A percentile compares a stretch with the other conserved stretches of the same genome.
Conservation (phyloP, 305 asterid species). For the Withania somnifera region DNA sequence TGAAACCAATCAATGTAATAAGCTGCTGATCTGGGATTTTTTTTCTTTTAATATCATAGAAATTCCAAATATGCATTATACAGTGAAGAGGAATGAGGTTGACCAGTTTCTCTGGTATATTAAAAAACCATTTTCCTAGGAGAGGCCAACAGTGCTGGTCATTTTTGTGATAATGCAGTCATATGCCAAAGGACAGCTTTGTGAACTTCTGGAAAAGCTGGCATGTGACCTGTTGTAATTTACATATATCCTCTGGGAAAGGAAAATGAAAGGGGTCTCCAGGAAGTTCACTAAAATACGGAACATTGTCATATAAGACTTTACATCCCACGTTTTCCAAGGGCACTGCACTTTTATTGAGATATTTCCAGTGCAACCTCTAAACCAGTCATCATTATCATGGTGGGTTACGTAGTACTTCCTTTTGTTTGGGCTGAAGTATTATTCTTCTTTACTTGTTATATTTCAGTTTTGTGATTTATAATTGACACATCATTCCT, state of each 20-base stretch:
- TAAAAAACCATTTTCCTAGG: not conserved
- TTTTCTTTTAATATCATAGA: not conserved
- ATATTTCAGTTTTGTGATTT: not conserved
- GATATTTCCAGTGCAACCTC: not conserved
- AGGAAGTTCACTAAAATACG: not conserved
- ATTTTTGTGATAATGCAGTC: not conserved
- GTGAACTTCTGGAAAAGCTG: not conserved
- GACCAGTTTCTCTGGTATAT: not conserved
- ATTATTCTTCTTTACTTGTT: not conserved
- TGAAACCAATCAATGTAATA: not conserved
- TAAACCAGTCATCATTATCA: not conserved
- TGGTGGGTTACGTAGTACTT: not conserved
- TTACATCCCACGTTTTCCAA: too few species aligned
- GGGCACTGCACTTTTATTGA: not conserved
- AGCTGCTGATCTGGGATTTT: not conserved
- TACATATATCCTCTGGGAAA: not conserved
- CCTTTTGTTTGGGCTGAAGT: not conserved
- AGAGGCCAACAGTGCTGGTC: not conserved
- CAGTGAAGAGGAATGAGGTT: not conserved
- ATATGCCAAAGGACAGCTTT: not conserved
- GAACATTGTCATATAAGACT: not conserved
- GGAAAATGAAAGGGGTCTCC: not conserved
- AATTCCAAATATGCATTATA: not conserved
- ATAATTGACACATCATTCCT: not conserved
- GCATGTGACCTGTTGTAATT: not conserved